Evolutionary conservation across 108 stramenopile genomes (phyloP), one percentile per base, ranked within the genome.

Genomic region (Skeletonema tropicum): DNA sequence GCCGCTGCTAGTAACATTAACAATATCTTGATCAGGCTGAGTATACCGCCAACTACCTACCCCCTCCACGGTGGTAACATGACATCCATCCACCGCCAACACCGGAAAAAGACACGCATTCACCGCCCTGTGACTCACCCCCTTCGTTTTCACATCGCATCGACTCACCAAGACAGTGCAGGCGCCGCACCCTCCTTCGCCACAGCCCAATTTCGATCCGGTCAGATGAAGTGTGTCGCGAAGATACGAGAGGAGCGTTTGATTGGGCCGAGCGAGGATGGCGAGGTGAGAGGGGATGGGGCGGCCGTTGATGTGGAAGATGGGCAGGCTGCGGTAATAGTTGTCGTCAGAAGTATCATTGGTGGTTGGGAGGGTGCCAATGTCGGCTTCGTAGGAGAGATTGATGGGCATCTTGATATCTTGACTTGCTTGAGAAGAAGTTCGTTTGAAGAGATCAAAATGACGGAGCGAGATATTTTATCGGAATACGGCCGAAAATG

Each of bases 111-210:
- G 82, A 80, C 97, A 98, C 3, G 96, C 97, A 65, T 98, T 98
- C 41, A 92, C 96, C 8, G 92, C 57, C 45, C 63, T 58, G 69
- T 95, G 95, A 21, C 70, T 72, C 1, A 84, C 33, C 7, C 10
- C 64, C 30, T 60, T 64, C 32, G 21, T 33, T 6, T 38, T 31
- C 55, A 32, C 69, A 21, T 32, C 31, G 4, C 8, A 35, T 21
- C 57, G n/a, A 23, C 82, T 84, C 6, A 90, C 65, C 80, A 94
- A 85, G 10, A 97, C 97, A 3, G 94, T 97, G 65, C 97, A 97
- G 12, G 98, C 98, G 7, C 98, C 98, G 57, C 98, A 98, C 25
- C 97, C 97, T 25, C 97, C 97, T 68, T 97, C 97, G 32, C 87
- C 90, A 71, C 90, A 91, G 42, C 94, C 94, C 7, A 95, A 70